These are phyloP conservation scores for Lichtheimia corymbifera DNA, from an alignment of 371 early-diverging fungal species.

Conservation along the genomic window DNA sequence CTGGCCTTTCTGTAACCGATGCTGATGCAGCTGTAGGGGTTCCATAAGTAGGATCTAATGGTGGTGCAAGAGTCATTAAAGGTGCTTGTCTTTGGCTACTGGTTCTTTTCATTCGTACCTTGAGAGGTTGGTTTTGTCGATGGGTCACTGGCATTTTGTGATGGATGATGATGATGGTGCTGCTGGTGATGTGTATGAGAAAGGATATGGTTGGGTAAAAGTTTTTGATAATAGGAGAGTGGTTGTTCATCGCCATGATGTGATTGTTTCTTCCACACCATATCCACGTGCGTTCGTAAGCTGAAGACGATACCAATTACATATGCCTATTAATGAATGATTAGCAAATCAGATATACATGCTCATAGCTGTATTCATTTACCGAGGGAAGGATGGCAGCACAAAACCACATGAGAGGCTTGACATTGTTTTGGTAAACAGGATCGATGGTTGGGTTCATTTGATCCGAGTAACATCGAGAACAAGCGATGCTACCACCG, in stretches of 20 bases:
- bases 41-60: too few species aligned
- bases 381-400: slow-evolving; percentile 80
- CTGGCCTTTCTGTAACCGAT: too few species aligned
- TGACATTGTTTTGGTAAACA: slow-evolving; percentile 79
- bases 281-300: slow-evolving; percentile 87
- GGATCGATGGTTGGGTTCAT: slow-evolving; percentile 78
- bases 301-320: slow-evolving; percentile 93
- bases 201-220: slow-evolving; percentile 45
- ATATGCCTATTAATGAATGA: slow-evolving; percentile 62
- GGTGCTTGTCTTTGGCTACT: too few species aligned
- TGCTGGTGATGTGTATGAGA: slow-evolving; percentile 35
- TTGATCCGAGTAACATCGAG: slow-evolving; percentile 65
- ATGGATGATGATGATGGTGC: not conserved
- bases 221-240: slow-evolving; percentile 30
- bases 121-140: not conserved
- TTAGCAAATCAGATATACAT: not conserved
- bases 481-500: slow-evolving; percentile 47
- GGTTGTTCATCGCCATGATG: slow-evolving; percentile 22
- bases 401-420: slow-evolving; percentile 89
- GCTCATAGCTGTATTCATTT: slow-evolving; percentile 3
- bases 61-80: too few species aligned
- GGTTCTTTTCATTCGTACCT: not conserved
- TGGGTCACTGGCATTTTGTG: not conserved
- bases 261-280: slow-evolving; percentile 74
- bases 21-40: too few species aligned